Percentiles rank a stretch among this genome's conserved stretches.
Conservation (phyloP, 257 asterid species). For the Fraxinus quadrangulata region DNA sequence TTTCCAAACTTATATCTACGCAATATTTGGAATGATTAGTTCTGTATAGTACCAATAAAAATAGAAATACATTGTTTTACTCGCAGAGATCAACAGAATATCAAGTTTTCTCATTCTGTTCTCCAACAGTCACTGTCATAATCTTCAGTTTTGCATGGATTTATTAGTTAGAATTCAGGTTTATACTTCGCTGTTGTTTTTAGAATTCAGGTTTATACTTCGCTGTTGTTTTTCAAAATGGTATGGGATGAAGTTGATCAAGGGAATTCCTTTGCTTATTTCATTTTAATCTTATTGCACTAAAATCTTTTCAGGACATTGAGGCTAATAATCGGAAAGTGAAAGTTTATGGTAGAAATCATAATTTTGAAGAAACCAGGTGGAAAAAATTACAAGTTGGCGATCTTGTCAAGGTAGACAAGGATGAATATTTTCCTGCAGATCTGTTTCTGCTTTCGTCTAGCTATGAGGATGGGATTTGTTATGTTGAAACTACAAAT, state of each 20-base stretch:
- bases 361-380: constrained; percentile 52
- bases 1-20: background rate
- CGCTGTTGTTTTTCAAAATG: background rate
- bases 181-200: too few species aligned
- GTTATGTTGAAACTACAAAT: constrained; percentile 90
- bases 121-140: background rate
- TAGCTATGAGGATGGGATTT: constrained; percentile 82
- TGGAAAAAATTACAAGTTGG: constrained; percentile 90
- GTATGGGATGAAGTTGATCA: background rate
- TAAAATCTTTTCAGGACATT: constrained; percentile 58
- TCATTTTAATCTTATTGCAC: constrained; percentile 2
- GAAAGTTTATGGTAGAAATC: constrained; percentile 48
- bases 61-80: background rate
- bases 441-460: constrained; percentile 88
- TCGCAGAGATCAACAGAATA: background rate
- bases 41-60: background rate
- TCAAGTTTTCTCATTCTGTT: background rate
- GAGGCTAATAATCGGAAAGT: constrained; percentile 86
- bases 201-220: background rate
- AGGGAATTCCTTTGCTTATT: background rate
- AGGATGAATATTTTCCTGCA: constrained; percentile 89
- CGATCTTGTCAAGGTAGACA: constrained; percentile 74
- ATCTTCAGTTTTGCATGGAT: background rate
- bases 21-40: background rate
- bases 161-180: too few species aligned